Percentiles rank a stretch among this genome's conserved stretches.
Conservation (phyloP, 495 filamentous ascomycete species). For the Lophium mytilinum region DNA sequence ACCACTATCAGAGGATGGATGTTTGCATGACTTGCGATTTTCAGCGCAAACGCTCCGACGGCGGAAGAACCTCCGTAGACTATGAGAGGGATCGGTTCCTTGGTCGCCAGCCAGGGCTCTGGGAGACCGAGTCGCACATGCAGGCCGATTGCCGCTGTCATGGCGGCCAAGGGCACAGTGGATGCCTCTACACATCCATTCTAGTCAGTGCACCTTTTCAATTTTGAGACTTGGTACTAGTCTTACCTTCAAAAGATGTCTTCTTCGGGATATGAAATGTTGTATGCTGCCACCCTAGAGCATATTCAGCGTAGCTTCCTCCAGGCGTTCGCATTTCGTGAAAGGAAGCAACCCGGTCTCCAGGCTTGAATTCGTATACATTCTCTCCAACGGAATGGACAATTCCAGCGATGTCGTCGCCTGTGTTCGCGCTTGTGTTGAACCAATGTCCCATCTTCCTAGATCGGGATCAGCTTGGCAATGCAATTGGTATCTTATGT, state of each 20-base stretch:
- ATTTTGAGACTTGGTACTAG: neutral
- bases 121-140: constrained; percentile 54
- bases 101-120: constrained; percentile 48
- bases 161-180: constrained; percentile 62
- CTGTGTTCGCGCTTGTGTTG: constrained; percentile 41
- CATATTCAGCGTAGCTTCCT: constrained; percentile 66
- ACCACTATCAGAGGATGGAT: constrained; percentile 68
- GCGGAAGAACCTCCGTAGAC: constrained; percentile 62
- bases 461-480: no score
- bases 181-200: constrained; percentile 47
- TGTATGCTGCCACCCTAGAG: constrained; percentile 52
- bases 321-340: constrained; percentile 49
- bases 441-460: constrained; percentile 34
- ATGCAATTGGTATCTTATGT: neutral
- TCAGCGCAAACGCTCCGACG: constrained; percentile 61
- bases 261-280: constrained; percentile 62
- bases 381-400: constrained; percentile 54
- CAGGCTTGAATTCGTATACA: constrained; percentile 54
- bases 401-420: constrained; percentile 67
- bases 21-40: constrained; percentile 57
- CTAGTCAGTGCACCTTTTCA: neutral
- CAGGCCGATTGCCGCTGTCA: constrained; percentile 62
- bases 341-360: constrained; percentile 65
- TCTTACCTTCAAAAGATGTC: constrained; percentile 56
- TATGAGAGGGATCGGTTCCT: constrained; percentile 42